Evolutionary conservation across 805 yeast genomes (phyloP), one percentile per base, ranked within the genome.

Genomic region (Candida endomychidarum): DNA sequence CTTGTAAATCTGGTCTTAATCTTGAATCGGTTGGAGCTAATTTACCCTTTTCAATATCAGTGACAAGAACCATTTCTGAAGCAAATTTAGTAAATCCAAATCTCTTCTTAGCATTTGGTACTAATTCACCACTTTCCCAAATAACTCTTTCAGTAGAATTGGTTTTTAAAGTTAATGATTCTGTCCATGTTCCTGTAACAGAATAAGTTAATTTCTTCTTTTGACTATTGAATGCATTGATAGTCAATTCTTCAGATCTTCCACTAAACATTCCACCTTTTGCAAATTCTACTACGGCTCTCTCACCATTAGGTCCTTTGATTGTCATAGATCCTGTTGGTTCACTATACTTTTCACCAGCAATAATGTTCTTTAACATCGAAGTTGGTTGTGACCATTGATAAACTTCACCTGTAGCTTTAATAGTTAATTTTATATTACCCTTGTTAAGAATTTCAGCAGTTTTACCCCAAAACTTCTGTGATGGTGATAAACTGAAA

Each of bases 401-500:
- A 54, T 81, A 86, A n/a, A 67, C 67, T 52, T 86, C 96, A 1
- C 87, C 89, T 0, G 82, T 72, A 2, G 67, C 52, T 42, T 76
- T 75, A 32, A 82, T 67, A 2, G 70, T 68, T 26, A 93, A 66
- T 32, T 72, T 74, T 3, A 84, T 67, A 10, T 69, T 68, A 26
- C 99, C 99, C 31, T 75, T 78, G 48, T 87, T 86, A 34, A 77
- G 75, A 42, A 93, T 66, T 58, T 93, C 98, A 6, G 86, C 80
- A 19, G 90, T 81, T 63, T 91, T 93, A 36, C 98, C 97, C 95
- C 97, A 91, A 53, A 87, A 86, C 58, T 89, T 88, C 53, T 90
- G 96, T 16, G 76, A 75, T 0, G 96, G 96, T 18, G 79, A 65
- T 3, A 85, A 74, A n/a, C 78, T 70, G 48, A 78, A 81, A 26